Percentiles rank a stretch among this genome's conserved stretches.
These are phyloP conservation scores for Tricholoma hemisulphureum DNA, from an alignment of 768 basidiomycete genomes.

Conservation along the genomic window DNA sequence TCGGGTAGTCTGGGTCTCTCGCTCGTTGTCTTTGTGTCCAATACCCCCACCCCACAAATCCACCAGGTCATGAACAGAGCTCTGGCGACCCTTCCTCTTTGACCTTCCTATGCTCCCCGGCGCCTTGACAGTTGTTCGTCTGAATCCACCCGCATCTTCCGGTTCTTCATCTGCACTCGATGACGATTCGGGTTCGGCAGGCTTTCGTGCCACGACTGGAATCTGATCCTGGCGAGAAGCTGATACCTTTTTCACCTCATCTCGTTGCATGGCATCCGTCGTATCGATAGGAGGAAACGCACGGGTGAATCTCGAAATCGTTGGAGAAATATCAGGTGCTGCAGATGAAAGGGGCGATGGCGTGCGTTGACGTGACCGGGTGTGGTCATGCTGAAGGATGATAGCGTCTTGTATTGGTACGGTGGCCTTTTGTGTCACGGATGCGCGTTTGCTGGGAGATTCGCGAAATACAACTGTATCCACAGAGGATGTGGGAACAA, in stretches of 20 bases:
- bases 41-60: constrained; percentile 70
- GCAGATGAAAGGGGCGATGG: constrained; percentile 12
- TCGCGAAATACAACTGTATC: constrained; percentile 58
- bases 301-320: constrained; percentile 36
- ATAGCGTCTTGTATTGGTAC: constrained; percentile 39
- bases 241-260: constrained; percentile 1
- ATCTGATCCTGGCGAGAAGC: constrained; percentile 50
- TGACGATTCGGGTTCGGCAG: constrained; percentile 39
- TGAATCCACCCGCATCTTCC: constrained; percentile 39
- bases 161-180: constrained; percentile 64
- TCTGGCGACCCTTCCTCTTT: constrained; percentile 57
- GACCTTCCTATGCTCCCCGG: constrained; percentile 31
- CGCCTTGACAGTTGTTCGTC: constrained; percentile 21
- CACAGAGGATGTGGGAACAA: constrained; percentile 16
- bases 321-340: constrained; percentile 33
- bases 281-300: constrained; percentile 36
- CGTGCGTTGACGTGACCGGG: constrained; percentile 14
- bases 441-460: constrained; percentile 72
- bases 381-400: constrained; percentile 35
- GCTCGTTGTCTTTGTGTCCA: constrained; percentile 42
- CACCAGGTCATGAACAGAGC: constrained; percentile 81
- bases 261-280: constrained; percentile 13
- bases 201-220: constrained; percentile 28
- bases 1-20: constrained; percentile 16
- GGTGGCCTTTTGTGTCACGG: constrained; percentile 53